Base-by-base conservation (phyloP, 2,329 filamentous ascomycete species). In the Penicillium sp. region DNA sequence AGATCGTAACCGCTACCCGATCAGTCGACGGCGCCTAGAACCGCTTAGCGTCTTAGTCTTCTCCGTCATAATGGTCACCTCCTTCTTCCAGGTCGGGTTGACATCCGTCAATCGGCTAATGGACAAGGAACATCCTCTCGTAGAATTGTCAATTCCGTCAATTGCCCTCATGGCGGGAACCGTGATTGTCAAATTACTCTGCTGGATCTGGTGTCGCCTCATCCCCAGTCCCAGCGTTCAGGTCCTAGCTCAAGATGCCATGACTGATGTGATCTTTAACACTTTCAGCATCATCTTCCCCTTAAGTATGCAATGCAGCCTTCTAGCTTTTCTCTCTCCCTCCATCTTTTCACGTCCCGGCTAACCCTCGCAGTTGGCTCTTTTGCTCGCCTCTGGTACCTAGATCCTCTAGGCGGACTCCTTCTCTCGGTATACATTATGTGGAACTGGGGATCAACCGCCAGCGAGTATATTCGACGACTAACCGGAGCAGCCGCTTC, bases 231-330 rank as follows among this genome's bases (percentile, higher is more conserved):
- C 88, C 2, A 90, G 87, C 55, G 91, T 96, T 4, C 90, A 92
- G 68, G 90, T 91, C 1, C 76, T 96, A 60, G 84, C 84, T 0
- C 83, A 86, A 61, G 84, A 87, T 57, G 84, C 84, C 10, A 78
- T 84, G 71, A 88, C 89, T 0, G 89, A 96, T 65, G 89, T 96
- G 23, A 85, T 96, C 26, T 96, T 96, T 81, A 96, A 96, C 73
- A 84, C 84, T 1, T 93, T 94, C 64, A 91, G 88, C 58, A 94
- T 96, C 65, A 80, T 94, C 20, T 96, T 96, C 67, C 91, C 91
- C 1, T 83, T 95, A 7, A 79, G 68, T 71, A 58, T 53, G 64
- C n/a, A n/a, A n/a, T n/a, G n/a, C n/a, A 50, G 8, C 23, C 24
- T 18, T 3, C 8, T 8, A 32, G 13, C 17, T 9, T 20, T 42